A percentile compares a stretch with the other conserved stretches of the same genome.
These are phyloP conservation scores for Cladophialophora exuberans DNA, from an alignment of 2,329 filamentous ascomycete genomes.

Conservation along the genomic window DNA sequence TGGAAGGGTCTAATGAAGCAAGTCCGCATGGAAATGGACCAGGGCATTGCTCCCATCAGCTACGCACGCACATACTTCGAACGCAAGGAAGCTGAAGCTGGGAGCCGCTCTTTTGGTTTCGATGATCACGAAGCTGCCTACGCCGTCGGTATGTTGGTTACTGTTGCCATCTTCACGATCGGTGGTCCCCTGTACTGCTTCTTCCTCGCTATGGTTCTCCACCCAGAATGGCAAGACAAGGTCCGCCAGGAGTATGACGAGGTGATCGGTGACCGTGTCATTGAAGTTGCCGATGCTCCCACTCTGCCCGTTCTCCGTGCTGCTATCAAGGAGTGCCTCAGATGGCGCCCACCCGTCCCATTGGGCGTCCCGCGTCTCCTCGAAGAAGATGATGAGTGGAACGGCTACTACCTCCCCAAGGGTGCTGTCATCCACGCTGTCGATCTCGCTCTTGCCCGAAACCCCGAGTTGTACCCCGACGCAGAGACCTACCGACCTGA, in stretches of 20 bases:
- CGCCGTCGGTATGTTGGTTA: conserved; percentile 34
- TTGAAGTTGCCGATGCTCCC: conserved; percentile 47
- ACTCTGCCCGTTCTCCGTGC: conserved; percentile 45
- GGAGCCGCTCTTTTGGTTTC: conserved; percentile 28
- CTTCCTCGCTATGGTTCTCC: conserved; percentile 50
- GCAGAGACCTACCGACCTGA: conserved; percentile 35
- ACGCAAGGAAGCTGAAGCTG: conserved; percentile 31
- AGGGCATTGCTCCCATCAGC: conserved; percentile 32
- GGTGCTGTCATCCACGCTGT: conserved; percentile 49
- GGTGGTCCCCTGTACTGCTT: conserved; percentile 35
- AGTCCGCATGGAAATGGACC: conserved; percentile 31
- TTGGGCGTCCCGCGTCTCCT: conserved; percentile 56
- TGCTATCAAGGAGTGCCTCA: conserved; percentile 47
- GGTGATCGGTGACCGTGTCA: conserved; percentile 46
- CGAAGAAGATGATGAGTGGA: conserved; percentile 55
- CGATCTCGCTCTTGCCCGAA: conserved; percentile 40
- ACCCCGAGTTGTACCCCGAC: conserved; percentile 38
- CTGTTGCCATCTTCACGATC: conserved; percentile 36
- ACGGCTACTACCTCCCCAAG: conserved; percentile 55
- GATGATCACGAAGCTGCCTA: conserved; percentile 36
- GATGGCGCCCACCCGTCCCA: conserved; percentile 54
- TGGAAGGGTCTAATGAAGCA: conserved; percentile 36
- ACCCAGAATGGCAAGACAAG: conserved; percentile 52
- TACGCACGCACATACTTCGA: conserved; percentile 34
- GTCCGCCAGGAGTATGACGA: conserved; percentile 52